Conservation (phyloP, 176 grass and related monocot species). For the Carex scoparia region DNA sequence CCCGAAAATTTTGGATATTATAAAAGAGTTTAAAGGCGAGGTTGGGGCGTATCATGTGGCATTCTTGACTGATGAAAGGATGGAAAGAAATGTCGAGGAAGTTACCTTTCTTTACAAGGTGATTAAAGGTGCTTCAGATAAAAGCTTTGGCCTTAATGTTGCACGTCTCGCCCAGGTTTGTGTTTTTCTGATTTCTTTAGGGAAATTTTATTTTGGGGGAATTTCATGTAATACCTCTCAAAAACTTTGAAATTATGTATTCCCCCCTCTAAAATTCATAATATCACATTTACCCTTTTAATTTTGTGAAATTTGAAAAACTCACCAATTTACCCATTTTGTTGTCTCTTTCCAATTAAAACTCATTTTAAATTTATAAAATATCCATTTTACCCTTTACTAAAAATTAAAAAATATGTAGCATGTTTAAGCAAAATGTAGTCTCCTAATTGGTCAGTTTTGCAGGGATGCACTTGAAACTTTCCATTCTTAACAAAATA, state of each 20-base stretch:
- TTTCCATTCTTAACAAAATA: not conserved
- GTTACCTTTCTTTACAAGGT: slow-evolving; percentile 97
- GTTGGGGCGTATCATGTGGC: slow-evolving; percentile 84
- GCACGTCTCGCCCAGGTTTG: slow-evolving; percentile 86
- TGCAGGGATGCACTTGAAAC: not conserved
- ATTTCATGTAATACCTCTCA: too few relatives aligned
- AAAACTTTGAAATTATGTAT: too few relatives aligned
- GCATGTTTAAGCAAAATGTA: too few relatives aligned
- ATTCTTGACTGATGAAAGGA: slow-evolving; percentile 38
- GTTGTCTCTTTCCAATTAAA: too few relatives aligned
- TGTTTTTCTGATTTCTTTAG: slow-evolving; percentile 19
- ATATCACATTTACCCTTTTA: too few relatives aligned
- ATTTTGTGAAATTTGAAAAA: too few relatives aligned
- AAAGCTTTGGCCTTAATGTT: slow-evolving; percentile 96
- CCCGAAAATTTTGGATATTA: slow-evolving; percentile 84
- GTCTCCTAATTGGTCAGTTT: not conserved
- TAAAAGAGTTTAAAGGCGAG: slow-evolving; percentile 68
- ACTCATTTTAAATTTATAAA: too few relatives aligned
- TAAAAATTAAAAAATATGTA: too few relatives aligned
- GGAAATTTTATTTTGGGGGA: not conserved
- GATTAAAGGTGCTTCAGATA: slow-evolving; percentile 78
- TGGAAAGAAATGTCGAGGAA: slow-evolving; percentile 36
- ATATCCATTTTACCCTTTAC: too few relatives aligned
- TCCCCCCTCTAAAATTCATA: too few relatives aligned
- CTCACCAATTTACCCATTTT: too few relatives aligned